phyloP scores from a whole-genome alignment of 2,329 filamentous ascomycete species.

The Botrytis paeoniae region DNA sequence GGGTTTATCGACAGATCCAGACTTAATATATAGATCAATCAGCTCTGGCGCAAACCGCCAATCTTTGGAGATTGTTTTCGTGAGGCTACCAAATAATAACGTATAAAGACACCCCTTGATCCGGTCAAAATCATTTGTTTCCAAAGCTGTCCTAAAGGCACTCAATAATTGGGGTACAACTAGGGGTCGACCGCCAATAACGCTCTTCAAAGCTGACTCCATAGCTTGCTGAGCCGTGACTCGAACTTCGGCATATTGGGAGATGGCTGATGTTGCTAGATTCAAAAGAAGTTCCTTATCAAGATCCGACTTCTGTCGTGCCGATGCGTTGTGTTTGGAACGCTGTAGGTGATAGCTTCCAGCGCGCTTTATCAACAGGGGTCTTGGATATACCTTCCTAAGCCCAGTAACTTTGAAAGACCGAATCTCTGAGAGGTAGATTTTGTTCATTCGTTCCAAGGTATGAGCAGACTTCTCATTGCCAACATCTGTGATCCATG shows the following conservation, averaged over 20 bases:
- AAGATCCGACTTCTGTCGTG: conserved; percentile 82
- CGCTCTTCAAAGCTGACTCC: conserved; percentile 87
- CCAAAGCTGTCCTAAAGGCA: conserved; percentile 73
- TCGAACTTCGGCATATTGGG: conserved; percentile 92
- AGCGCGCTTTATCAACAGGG: conserved; percentile 86
- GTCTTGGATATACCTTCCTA: conserved; percentile 87
- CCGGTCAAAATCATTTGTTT: conserved; percentile 76
- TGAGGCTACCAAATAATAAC: conserved; percentile 80
- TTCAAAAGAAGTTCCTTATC: conserved; percentile 84
- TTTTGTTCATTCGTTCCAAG: conserved; percentile 77
- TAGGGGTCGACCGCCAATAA: conserved; percentile 82
- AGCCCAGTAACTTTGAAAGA: conserved; percentile 94
- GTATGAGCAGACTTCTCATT: conserved; percentile 94
- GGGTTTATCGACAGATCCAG: conserved; percentile 85
- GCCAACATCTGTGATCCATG: conserved; percentile 96
- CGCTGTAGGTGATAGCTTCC: conserved; percentile 93
- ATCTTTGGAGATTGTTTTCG: conserved; percentile 83
- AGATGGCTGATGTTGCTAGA: conserved; percentile 84
- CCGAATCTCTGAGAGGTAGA: conserved; percentile 82
- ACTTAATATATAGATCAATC: conserved; percentile 84
- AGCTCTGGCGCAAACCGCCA: conserved; percentile 94
- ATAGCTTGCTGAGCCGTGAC: conserved; percentile 86
- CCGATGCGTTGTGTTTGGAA: conserved; percentile 88
- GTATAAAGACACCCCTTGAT: conserved; percentile 96
- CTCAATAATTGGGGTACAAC: conserved; percentile 86